phyloP scores from a whole-genome alignment of 352 stramenopile species.

The Phytophthora gonapodyides region DNA sequence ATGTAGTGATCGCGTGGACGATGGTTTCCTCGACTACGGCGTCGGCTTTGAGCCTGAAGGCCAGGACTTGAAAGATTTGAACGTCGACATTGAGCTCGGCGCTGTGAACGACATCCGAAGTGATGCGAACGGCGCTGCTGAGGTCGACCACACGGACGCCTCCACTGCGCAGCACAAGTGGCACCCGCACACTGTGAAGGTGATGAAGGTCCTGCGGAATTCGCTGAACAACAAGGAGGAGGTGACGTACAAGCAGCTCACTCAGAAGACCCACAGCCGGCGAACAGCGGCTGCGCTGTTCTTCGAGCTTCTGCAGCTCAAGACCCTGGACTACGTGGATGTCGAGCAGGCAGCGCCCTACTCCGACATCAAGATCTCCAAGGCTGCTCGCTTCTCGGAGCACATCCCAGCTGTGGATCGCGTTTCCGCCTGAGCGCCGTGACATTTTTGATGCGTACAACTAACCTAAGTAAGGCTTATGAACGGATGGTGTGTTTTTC shows the following conservation, averaged over 20 bases:
- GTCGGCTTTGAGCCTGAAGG: slow-evolving; percentile 61
- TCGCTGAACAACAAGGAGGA: slow-evolving; percentile 78
- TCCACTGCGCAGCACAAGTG: slow-evolving; percentile 92
- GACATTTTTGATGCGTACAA: slow-evolving; percentile 35
- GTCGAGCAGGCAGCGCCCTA: slow-evolving; percentile 93
- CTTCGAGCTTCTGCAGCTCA: slow-evolving; percentile 97
- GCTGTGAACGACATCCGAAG: slow-evolving; percentile 78
- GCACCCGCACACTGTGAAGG: slow-evolving; percentile 98
- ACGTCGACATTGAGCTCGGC: slow-evolving; percentile 83
- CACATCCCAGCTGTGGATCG: slow-evolving; percentile 81
- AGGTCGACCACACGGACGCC: slow-evolving; percentile 36
- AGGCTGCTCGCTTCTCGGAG: slow-evolving; percentile 70
- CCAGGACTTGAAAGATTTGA: slow-evolving; percentile 64
- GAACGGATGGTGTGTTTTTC: slow-evolving; percentile 20
- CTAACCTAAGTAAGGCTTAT: slow-evolving; percentile 28
- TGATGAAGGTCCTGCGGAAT: slow-evolving; percentile 89
- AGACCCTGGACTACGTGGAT: slow-evolving; percentile 98
- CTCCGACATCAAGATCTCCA: slow-evolving; percentile 93
- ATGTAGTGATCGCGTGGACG: slow-evolving; percentile 42
- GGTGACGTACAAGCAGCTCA: slow-evolving; percentile 87
- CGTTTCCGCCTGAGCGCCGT: slow-evolving; percentile 20
- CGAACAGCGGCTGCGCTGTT: slow-evolving; percentile 94
- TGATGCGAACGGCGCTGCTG: slow-evolving; percentile 51
- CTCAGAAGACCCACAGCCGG: slow-evolving; percentile 78
- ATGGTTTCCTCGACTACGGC: slow-evolving; percentile 57